Percentiles rank a stretch among this genome's conserved stretches.
phyloP scores from a whole-genome alignment of 2,329 filamentous ascomycete species.

The Davidsoniella australis region DNA sequence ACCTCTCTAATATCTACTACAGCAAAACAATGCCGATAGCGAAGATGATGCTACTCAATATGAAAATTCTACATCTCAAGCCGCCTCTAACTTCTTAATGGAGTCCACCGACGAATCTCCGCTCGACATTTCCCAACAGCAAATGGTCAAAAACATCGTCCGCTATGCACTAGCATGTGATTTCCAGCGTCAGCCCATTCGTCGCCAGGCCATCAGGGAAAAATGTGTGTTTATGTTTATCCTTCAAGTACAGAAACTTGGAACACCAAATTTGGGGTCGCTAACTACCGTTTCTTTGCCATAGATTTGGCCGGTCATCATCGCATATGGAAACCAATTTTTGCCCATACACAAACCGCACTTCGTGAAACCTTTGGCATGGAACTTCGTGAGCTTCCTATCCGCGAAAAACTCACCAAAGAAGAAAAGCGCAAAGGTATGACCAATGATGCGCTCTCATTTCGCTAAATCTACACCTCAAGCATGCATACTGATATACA shows the following conservation, averaged over 20 bases:
- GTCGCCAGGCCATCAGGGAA: slow-evolving; percentile 44
- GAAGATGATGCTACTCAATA: slow-evolving; percentile 14
- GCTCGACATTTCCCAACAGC: slow-evolving; percentile 28
- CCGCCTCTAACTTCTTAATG: slow-evolving; percentile 19
- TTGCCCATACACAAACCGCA: slow-evolving; percentile 56
- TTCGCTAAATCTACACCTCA: not conserved
- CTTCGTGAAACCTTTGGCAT: slow-evolving; percentile 70
- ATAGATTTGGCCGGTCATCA: slow-evolving; percentile 54
- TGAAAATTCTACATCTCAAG: too few species aligned
- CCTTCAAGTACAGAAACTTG: not conserved
- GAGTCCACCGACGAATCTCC: slow-evolving; percentile 22
- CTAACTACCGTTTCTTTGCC: not conserved
- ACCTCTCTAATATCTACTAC: not conserved
- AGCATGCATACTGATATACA: not conserved
- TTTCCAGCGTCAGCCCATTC: slow-evolving; percentile 41
- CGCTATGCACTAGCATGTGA: slow-evolving; percentile 51
- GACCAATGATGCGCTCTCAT: slow-evolving; percentile 12
- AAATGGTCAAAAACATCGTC: slow-evolving; percentile 49
- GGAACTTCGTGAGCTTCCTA: slow-evolving; percentile 71
- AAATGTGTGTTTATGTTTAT: slow-evolving; percentile 29
- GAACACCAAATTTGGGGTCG: not conserved
- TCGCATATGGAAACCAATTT: slow-evolving; percentile 59
- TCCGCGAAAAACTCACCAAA: slow-evolving; percentile 63
- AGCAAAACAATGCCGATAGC: slow-evolving; percentile 12
- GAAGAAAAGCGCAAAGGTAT: slow-evolving; percentile 59